A percentile compares a stretch with the other conserved stretches of the same genome.
Conservation (phyloP, 2,329 filamentous ascomycete genomes). For the Epichloe baconii region DNA sequence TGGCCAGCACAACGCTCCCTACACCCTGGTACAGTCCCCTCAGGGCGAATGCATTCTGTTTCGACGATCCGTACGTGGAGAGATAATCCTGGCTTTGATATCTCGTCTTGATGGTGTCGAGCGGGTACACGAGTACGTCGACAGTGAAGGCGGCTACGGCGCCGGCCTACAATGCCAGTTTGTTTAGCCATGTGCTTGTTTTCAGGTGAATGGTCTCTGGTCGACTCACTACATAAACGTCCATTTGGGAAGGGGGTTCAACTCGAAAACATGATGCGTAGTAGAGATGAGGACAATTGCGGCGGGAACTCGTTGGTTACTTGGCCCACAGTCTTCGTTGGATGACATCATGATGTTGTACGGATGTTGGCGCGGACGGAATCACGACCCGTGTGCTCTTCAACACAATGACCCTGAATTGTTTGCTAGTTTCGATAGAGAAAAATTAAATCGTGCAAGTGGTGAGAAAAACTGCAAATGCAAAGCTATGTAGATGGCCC, state of each 20-base stretch:
- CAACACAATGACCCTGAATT: too few species aligned
- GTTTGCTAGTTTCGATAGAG: too few species aligned
- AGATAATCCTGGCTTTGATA: conserved; percentile 68
- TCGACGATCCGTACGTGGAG: conserved; percentile 47
- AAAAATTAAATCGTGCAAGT: too few species aligned
- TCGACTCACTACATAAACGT: conserved; percentile 20
- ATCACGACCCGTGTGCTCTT: too few species aligned
- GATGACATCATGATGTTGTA: conserved; percentile 6
- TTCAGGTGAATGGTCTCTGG: background rate
- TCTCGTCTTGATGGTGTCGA: conserved; percentile 83
- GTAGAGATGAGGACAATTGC: background rate
- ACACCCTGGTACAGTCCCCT: conserved; percentile 77
- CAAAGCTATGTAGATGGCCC: too few species aligned
- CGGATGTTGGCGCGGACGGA: too few species aligned
- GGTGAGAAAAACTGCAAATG: too few species aligned
- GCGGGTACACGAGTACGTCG: conserved; percentile 72
- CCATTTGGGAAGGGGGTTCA: conserved; percentile 7
- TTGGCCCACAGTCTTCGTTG: background rate
- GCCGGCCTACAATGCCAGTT: conserved; percentile 49
- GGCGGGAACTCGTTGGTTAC: background rate
- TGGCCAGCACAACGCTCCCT: conserved; percentile 72
- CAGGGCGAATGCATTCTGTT: conserved; percentile 41
- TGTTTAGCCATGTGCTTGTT: background rate
- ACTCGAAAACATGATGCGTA: background rate
- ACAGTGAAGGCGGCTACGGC: conserved; percentile 77